These are phyloP conservation scores for Exophiala xenobiotica DNA, from an alignment of 2,329 filamentous ascomycete species.

Conservation along the genomic window DNA sequence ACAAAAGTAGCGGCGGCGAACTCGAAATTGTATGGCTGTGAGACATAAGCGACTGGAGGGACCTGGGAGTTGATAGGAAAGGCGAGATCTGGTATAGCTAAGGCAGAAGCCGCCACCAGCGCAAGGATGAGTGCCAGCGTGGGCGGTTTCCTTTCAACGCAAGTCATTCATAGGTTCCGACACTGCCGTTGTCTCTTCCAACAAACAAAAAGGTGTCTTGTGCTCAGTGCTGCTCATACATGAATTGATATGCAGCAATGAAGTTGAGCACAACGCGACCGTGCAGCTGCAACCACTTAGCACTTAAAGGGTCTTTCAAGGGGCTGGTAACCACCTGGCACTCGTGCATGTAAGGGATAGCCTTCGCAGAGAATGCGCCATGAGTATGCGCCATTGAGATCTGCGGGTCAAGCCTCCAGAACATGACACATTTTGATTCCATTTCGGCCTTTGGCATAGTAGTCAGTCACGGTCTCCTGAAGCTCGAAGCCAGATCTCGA, in stretches of 20 bases:
- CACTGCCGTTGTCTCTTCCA: background rate
- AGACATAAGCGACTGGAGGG: slow-evolving; percentile 71
- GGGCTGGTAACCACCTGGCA: slow-evolving; percentile 25
- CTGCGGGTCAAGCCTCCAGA: slow-evolving; percentile 10
- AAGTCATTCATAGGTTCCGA: slow-evolving; percentile 20
- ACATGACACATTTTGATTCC: slow-evolving; percentile 43
- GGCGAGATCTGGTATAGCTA: slow-evolving; percentile 34
- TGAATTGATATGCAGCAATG: too few relatives aligned
- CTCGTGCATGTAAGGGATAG: slow-evolving; percentile 21
- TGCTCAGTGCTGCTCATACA: background rate
- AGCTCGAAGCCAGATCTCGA: slow-evolving; percentile 47
- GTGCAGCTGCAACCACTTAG: slow-evolving; percentile 15
- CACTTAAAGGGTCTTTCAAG: slow-evolving; percentile 14
- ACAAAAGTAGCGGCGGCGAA: slow-evolving; percentile 65
- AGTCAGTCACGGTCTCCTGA: slow-evolving; percentile 47
- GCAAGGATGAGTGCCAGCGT: slow-evolving; percentile 6
- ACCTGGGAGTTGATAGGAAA: slow-evolving; percentile 85
- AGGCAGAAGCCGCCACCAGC: background rate
- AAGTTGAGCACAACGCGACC: background rate
- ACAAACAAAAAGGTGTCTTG: background rate
- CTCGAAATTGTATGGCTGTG: slow-evolving; percentile 49
- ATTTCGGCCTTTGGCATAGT: slow-evolving; percentile 51
- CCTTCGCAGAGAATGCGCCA: slow-evolving; percentile 20
- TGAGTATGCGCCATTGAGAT: background rate
- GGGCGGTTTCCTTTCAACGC: slow-evolving; percentile 13